phyloP scores from a whole-genome alignment of 805 yeast species.

The Schizosaccharomyces osmophilus region DNA sequence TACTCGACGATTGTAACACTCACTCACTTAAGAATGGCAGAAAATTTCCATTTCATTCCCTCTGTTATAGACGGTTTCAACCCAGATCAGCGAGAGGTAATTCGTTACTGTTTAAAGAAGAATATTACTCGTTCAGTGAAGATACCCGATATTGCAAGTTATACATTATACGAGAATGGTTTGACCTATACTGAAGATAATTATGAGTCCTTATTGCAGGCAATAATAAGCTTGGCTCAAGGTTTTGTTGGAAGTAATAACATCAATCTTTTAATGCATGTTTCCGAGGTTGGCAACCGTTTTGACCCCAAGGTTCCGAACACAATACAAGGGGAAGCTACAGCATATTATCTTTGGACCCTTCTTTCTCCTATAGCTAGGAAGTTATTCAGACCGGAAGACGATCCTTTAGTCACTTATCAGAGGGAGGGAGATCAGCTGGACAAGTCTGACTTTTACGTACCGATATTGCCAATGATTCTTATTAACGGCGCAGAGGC shows the following conservation, averaged over 20 bases:
- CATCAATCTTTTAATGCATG: conserved; percentile 59
- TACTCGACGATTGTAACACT: conserved; percentile 14
- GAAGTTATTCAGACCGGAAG: conserved; percentile 51
- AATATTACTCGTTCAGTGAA: conserved; percentile 41
- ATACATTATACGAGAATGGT: conserved; percentile 59
- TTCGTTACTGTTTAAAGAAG: conserved; percentile 67
- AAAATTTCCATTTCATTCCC: conserved; percentile 84
- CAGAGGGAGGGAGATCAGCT: conserved; percentile 78
- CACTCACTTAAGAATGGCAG: conserved; percentile 91
- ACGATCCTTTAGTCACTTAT: conserved; percentile 52
- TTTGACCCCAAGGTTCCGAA: too few species aligned
- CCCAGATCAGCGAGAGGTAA: conserved; percentile 88
- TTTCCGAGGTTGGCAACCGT: conserved; percentile 90
- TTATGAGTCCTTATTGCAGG: conserved; percentile 63
- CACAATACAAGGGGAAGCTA: too few species aligned
- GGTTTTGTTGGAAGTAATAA: conserved; percentile 85
- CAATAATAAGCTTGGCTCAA: conserved; percentile 85
- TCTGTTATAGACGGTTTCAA: conserved; percentile 83
- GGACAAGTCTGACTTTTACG: conserved; percentile 87
- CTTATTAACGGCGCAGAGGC: conserved; percentile 92
- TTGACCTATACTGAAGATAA: too few species aligned
- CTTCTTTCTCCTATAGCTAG: conserved; percentile 55
- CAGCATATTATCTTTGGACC: too few species aligned
- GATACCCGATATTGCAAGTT: conserved; percentile 55
- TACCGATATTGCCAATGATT: conserved; percentile 82